These are phyloP conservation scores for Chalaropsis ovoidea DNA, from an alignment of 2,329 filamentous ascomycete genomes.

Conservation along the genomic window DNA sequence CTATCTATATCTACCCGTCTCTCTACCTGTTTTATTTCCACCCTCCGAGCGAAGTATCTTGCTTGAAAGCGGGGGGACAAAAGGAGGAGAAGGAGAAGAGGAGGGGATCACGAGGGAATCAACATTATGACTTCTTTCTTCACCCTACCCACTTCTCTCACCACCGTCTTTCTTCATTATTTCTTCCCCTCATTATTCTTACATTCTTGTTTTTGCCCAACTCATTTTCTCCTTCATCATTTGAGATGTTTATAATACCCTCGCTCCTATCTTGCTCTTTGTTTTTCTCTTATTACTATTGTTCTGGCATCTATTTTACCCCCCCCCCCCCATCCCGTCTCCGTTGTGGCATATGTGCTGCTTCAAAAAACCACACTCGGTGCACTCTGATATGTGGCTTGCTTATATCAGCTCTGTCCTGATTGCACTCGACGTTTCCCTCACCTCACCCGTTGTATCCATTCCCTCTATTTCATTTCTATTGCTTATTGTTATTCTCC, in stretches of 20 bases:
- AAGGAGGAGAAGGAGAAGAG: not conserved
- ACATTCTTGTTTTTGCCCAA: not conserved
- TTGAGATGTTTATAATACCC: not conserved
- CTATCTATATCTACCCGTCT: constrained; percentile 8
- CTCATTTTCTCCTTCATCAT: constrained; percentile 12
- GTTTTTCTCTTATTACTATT: not conserved
- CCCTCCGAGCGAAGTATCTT: too few species aligned
- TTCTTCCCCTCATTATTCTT: not conserved
- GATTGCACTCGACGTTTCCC: not conserved
- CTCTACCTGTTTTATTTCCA: not conserved
- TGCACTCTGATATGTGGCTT: not conserved
- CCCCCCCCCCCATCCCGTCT: not conserved
- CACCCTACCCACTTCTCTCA: not conserved
- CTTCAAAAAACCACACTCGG: not conserved
- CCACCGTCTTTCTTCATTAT: not conserved
- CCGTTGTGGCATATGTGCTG: not conserved
- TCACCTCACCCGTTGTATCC: not conserved
- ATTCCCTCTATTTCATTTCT: not conserved
- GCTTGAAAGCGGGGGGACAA: not conserved
- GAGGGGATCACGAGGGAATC: not conserved
- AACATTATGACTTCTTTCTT: not conserved
- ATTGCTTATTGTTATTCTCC: not conserved
- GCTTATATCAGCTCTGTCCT: not conserved
- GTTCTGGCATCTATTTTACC: not conserved
- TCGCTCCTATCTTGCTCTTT: constrained; percentile 1